Conservation (phyloP, 768 basidiomycete species). For the Albatrellus ellisii region DNA sequence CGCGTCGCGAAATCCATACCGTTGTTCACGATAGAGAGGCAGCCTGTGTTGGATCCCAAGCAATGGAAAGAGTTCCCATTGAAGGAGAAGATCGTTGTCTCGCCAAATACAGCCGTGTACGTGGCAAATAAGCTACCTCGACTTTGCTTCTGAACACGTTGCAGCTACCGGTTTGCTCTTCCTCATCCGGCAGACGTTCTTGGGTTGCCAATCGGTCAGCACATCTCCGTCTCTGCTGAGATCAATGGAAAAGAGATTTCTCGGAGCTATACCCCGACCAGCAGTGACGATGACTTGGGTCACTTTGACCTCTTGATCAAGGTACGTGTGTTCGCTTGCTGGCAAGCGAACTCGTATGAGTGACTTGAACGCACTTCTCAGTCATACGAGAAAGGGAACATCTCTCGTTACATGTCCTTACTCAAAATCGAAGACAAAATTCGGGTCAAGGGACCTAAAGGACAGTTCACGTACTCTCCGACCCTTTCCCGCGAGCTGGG, state of each 20-base stretch:
- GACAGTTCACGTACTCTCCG: slow-evolving; percentile 78
- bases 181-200: slow-evolving; percentile 64
- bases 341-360: background rate
- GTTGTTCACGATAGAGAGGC: slow-evolving; percentile 32
- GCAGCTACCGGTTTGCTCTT: slow-evolving; percentile 85
- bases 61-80: slow-evolving; percentile 79
- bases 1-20: slow-evolving; percentile 3
- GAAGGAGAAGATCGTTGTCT: slow-evolving; percentile 67
- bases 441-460: slow-evolving; percentile 92
- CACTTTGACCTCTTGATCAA: slow-evolving; percentile 97
- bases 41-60: slow-evolving; percentile 59
- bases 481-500: slow-evolving; percentile 66
- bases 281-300: slow-evolving; percentile 84
- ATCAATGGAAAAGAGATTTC: slow-evolving; percentile 85
- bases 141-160: slow-evolving; percentile 1
- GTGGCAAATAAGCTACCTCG: slow-evolving; percentile 15
- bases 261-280: slow-evolving; percentile 93
- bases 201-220: slow-evolving; percentile 93
- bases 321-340: slow-evolving; percentile 28
- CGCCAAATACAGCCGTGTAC: slow-evolving; percentile 93
- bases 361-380: slow-evolving; percentile 18
- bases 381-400: slow-evolving; percentile 97
- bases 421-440: slow-evolving; percentile 83
- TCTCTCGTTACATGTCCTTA: slow-evolving; percentile 72
- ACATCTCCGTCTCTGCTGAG: slow-evolving; percentile 84